Conservation (phyloP, 192 early-diverging fungal species). For the Radiomyces spectabilis region DNA sequence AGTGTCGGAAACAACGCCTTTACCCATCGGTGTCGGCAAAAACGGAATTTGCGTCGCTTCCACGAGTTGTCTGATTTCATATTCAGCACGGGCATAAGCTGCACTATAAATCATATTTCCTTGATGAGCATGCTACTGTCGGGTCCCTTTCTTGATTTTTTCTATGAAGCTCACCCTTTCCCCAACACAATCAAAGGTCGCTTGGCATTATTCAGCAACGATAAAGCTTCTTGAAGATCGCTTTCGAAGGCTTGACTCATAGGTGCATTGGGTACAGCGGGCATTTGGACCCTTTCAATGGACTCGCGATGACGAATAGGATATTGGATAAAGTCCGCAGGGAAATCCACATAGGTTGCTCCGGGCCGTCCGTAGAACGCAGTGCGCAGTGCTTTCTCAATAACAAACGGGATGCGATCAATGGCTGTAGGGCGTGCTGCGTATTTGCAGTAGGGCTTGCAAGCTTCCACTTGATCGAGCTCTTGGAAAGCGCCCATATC, state of each 20-base stretch:
- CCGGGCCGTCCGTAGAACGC: slow-evolving; percentile 55
- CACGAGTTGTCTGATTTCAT: slow-evolving; percentile 44
- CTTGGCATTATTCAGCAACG: slow-evolving; percentile 37
- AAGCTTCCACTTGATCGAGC: slow-evolving; percentile 55
- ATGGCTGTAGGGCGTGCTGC: slow-evolving; percentile 41
- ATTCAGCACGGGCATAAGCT: slow-evolving; percentile 59
- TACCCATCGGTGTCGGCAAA: slow-evolving; percentile 68
- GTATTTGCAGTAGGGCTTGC: slow-evolving; percentile 55
- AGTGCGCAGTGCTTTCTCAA: slow-evolving; percentile 48
- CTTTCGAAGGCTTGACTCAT: slow-evolving; percentile 42
- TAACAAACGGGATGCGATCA: slow-evolving; percentile 36
- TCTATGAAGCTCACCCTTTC: slow-evolving; percentile 45
- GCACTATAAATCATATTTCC: slow-evolving; percentile 23
- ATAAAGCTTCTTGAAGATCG: slow-evolving; percentile 32
- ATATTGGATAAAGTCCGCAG: slow-evolving; percentile 60
- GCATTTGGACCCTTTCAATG: slow-evolving; percentile 12
- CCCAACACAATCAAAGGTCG: slow-evolving; percentile 60
- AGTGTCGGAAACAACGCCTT: slow-evolving; percentile 58
- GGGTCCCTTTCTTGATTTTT: too few relatives aligned
- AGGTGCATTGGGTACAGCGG: slow-evolving; percentile 8
- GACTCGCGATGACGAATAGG: slow-evolving; percentile 2
- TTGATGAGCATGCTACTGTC: too few relatives aligned
- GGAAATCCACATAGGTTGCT: slow-evolving; percentile 58
- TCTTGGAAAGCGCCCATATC: slow-evolving; percentile 72
- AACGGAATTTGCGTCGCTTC: slow-evolving; percentile 55